Evolutionary conservation across 305 asterid genomes (phyloP), one percentile per base, ranked within the genome.

Genomic region (Ruellia speciosa): DNA sequence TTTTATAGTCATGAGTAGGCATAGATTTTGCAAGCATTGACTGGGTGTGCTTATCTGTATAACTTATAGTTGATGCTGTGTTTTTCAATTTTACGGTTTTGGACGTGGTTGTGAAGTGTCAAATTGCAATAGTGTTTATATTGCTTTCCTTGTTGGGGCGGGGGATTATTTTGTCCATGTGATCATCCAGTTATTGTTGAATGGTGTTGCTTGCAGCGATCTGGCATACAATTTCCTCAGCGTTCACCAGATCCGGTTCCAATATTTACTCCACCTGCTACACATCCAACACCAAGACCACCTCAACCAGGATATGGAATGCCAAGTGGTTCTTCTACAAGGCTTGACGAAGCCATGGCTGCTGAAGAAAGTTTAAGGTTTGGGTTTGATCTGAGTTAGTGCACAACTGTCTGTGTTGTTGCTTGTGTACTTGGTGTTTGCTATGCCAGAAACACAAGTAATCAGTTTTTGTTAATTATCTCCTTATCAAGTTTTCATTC

Each of bases 281-380:
- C 90, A 52, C 86, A 73, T 69, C 81, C 84, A 57, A 66, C 69
- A 54, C 18, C 76, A 14, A 76, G 84, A 67, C 75, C 60, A 43
- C 84, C 90, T 58, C 97, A 79, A 70, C 90, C 96, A 40, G 82
- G 94, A 67, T 81, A 84, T 70, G 99, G 97, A 68, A 93, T 93
- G 96, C 92, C 99, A 17, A 81, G 81, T 75, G 87, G 83, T 69
- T 89, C 99, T 62, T 75, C 96, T 28, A 77, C 83, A 4, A 77
- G 95, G 74, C 99, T 93, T 31, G 95, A 86, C 52, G 87, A 89
- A 73, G 97, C 92, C 45, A 89, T 93, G 99, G 90, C 96, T 31
- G 84, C 93, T 15, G 99, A 93, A 45, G 90, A 68, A 72, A 83
- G 40, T 67, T 65, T 93, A 63, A 85, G 97, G 97, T 88, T 63